phyloP scores from a whole-genome alignment of 129 eudicot species.

The Kitagawia praeruptora region DNA sequence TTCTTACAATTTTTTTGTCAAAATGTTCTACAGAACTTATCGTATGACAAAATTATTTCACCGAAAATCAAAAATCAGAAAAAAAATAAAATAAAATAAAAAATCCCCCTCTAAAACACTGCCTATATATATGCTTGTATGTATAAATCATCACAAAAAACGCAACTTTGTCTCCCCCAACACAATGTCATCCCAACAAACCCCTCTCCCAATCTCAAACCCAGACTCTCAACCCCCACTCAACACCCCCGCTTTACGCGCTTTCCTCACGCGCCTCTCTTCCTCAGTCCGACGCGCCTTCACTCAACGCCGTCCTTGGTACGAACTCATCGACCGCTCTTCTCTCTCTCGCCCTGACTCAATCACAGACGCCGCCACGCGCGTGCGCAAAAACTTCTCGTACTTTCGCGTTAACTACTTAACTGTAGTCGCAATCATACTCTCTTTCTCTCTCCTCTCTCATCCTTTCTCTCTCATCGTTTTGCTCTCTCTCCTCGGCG shows the following conservation, averaged over 20 bases:
- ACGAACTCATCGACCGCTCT: constrained; percentile 66
- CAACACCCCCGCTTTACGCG: constrained; percentile 61
- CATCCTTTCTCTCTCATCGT: constrained; percentile 75
- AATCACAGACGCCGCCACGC: constrained; percentile 64
- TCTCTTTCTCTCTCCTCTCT: constrained; percentile 68
- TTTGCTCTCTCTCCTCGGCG: constrained; percentile 53
- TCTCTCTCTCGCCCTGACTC: constrained; percentile 66
- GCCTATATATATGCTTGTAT: not conserved
- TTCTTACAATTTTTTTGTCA: too few species aligned
- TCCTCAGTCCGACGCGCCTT: constrained; percentile 59
- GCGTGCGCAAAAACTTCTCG: constrained; percentile 66
- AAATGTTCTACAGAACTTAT: too few species aligned
- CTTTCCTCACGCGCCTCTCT: constrained; percentile 46
- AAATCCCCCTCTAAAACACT: too few species aligned
- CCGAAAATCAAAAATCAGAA: too few species aligned
- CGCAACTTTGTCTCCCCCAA: not conserved
- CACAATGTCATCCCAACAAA: constrained; percentile 35
- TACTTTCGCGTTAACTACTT: constrained; percentile 82
- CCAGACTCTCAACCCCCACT: constrained; percentile 31
- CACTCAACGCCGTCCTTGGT: constrained; percentile 84
- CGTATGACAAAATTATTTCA: too few species aligned
- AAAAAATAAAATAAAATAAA: too few species aligned
- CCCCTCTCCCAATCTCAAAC: constrained; percentile 45
- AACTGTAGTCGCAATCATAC: constrained; percentile 35
- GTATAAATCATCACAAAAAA: not conserved